These are phyloP conservation scores for Biscogniauxia sp. DNA, from an alignment of 2,329 filamentous ascomycete genomes.

Conservation along the genomic window DNA sequence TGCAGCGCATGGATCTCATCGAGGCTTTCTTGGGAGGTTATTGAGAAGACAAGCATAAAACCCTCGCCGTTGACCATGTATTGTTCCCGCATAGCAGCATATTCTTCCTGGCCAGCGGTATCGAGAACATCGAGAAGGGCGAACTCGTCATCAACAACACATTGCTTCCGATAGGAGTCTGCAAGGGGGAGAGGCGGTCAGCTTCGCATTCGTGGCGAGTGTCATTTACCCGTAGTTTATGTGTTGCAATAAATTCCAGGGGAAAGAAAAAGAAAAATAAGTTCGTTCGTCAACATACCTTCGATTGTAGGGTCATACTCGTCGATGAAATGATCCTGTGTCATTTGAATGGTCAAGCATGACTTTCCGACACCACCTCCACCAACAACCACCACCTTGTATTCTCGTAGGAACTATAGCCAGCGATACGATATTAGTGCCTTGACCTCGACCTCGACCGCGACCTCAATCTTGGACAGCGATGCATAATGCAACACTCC, in stretches of 20 bases:
- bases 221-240: not conserved
- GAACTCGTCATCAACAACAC: constrained; percentile 96
- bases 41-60: constrained; percentile 96
- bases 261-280: not conserved
- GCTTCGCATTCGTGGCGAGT: constrained; percentile 1
- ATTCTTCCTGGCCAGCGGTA: constrained; percentile 97
- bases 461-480: too few relatives aligned
- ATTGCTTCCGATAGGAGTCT: constrained; percentile 99
- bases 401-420: constrained; percentile 77
- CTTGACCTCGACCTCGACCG: too few relatives aligned
- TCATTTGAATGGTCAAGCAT: constrained; percentile 96
- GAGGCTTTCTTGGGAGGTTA: constrained; percentile 94
- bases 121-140: constrained; percentile 97
- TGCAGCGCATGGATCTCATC: constrained; percentile 99
- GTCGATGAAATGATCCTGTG: constrained; percentile 96
- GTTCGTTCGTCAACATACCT: constrained; percentile 62
- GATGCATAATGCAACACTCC: not conserved
- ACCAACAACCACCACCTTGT: constrained; percentile 95
- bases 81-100: constrained; percentile 98
- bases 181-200: constrained; percentile 18
- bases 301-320: constrained; percentile 99
- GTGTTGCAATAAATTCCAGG: not conserved
- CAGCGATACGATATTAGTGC: constrained; percentile 18
- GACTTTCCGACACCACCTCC: constrained; percentile 99
- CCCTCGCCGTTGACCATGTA: constrained; percentile 99